Base-by-base conservation (phyloP, 441 rosid species). In the Rhodomyrtus psidioides region DNA sequence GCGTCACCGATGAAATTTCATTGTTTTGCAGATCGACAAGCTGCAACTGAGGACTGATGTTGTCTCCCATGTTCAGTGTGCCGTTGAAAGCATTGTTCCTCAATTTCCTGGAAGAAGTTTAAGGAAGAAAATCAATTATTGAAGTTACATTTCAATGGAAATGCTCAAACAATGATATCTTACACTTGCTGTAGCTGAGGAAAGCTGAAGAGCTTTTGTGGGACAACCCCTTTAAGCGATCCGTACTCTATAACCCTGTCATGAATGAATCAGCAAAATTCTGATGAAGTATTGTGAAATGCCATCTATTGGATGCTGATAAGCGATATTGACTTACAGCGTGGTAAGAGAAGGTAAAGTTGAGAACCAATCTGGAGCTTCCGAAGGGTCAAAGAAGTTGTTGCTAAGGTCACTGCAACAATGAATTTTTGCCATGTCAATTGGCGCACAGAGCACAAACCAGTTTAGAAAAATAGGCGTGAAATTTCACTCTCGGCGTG, bases 171-270 rank as follows among this genome's bases (percentile, higher is more conserved):
- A 34, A 19, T 44, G 65, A 62, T 58, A 16, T 62, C 39, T 28
- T 87, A 97, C 99, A 97, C 97, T 94, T 94, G 98, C 70, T 96
- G 97, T 87, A 97, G 89, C 87, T 94, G 98, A 59, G 94, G 95
- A 87, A 88, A 92, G 84, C 95, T 90, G 86, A 97, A 94, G 87
- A 97, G 92, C 87, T 92, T 91, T 26, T 92, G 83, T 13, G 98
- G 98, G 24, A 96, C 81, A 85, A 89, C 87, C 84, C 99, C 99
- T 88, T 88, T 87, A 81, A 97, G 98, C 65, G 96, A 57, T 88
- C 96, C 98, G 79, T 90, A 83, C 91, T 97, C 99, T 82, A 93
- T 87, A 81, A 96, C 96, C 90, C 99, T 97, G 88, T 75, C 42
- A 54, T 27, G 42, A 53, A 34, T 39, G 54, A 53, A 59, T 26